Base-by-base conservation (phyloP, 2,329 filamentous ascomycete species). In the Nannizzia gypsea region DNA sequence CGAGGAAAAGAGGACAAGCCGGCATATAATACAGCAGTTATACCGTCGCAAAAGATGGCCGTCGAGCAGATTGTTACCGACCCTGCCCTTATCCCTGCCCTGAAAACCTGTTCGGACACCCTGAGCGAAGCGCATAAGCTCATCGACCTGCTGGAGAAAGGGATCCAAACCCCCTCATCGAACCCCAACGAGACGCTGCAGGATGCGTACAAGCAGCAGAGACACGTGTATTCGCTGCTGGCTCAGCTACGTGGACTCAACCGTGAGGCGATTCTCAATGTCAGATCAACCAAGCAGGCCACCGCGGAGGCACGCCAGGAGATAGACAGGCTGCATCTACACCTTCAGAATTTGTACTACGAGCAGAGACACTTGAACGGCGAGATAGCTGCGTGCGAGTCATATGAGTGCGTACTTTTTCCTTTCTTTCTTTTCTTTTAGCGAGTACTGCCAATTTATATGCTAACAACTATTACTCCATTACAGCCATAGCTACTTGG, bases 341-440 rank as follows among this genome's bases (percentile, higher is more conserved):
- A 95, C 69, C 80, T 99, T 59, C 92, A 97, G 74, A 99, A 99
- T 69, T 77, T 99, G 6, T 95, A 93, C 72, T 99, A 99, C 70
- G 92, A 99, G 73, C 91, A 97, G 76, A 81, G 89, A 59, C 90
- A 96, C 73, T 77, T 99, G 59, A 84, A 88, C 64, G 89, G 89
- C 56, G 93, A 99, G 74, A 97, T 99, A 63, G 79, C 83, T 0
- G 90, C 89, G 6, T 97, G 93, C 72, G 89, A 96, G 70, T 87
- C 86, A 57, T 96, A 95, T 67, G 89, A 96, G 90, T 95, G 76
- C 63, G 88, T 36, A 3, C 9, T 11, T 24, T 50, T n/a, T n/a
- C n/a, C n/a, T n/a, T n/a, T n/a, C n/a, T n/a, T n/a, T n/a, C n/a
- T n/a, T n/a, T n/a, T n/a, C n/a, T n/a, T n/a, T 60, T 24, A 26